Percentiles rank a stretch among this genome's conserved stretches.
These are phyloP conservation scores for Ramichloridium luteum DNA, from an alignment of 2,329 filamentous ascomycete genomes.

Conservation along the genomic window DNA sequence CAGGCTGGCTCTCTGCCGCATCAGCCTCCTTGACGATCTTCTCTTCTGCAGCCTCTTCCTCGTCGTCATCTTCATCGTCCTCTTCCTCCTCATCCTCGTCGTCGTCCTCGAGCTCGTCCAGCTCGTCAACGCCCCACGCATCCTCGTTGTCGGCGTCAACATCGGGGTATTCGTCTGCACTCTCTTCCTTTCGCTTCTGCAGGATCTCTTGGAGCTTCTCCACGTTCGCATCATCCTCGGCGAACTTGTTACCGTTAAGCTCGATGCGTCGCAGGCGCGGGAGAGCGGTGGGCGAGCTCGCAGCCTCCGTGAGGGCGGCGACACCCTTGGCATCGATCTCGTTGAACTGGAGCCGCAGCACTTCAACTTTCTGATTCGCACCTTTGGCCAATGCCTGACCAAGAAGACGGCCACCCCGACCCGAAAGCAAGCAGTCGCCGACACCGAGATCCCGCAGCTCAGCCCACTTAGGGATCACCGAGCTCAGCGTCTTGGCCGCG, in stretches of 20 bases:
- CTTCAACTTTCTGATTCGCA: constrained; percentile 66
- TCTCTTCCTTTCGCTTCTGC: constrained; percentile 35
- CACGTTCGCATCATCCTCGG: constrained; percentile 68
- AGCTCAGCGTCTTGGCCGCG: constrained; percentile 67
- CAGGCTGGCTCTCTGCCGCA: constrained; percentile 60
- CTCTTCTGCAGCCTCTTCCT: constrained; percentile 53
- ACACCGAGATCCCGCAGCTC: constrained; percentile 72
- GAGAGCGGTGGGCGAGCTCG: constrained; percentile 45
- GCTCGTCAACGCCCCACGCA: constrained; percentile 71
- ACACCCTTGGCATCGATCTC: constrained; percentile 73
- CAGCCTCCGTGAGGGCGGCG: constrained; percentile 57
- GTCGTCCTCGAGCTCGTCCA: constrained; percentile 72
- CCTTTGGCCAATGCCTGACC: constrained; percentile 61
- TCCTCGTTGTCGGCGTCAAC: constrained; percentile 61
- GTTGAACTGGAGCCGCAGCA: constrained; percentile 80
- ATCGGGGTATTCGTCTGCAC: constrained; percentile 39
- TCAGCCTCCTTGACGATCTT: constrained; percentile 58
- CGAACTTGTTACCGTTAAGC: constrained; percentile 91
- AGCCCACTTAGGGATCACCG: constrained; percentile 61
- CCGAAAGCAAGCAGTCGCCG: constrained; percentile 73
- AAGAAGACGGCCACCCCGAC: constrained; percentile 63
- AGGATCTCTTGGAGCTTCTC: constrained; percentile 52
- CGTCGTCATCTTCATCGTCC: constrained; percentile 48
- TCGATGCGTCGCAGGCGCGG: constrained; percentile 75
- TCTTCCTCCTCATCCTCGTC: constrained; percentile 49